Evolutionary conservation across 2,329 filamentous ascomycete genomes (phyloP).

Genomic region (Ophiocordyceps camponoti-saundersi): DNA sequence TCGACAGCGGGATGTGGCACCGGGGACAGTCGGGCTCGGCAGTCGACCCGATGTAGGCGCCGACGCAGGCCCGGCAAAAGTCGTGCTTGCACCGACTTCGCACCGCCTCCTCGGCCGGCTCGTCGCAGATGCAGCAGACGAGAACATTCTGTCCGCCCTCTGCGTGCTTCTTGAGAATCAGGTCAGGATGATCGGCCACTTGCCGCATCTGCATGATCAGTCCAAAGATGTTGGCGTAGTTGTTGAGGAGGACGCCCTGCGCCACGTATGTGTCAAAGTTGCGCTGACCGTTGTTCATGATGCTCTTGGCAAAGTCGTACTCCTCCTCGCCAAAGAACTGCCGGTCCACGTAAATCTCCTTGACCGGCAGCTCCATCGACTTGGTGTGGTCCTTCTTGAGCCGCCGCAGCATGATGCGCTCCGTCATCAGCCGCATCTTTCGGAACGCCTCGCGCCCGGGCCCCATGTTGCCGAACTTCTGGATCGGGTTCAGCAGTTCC

Average conservation of each 20-base stretch:
- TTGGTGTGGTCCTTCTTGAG: constrained; percentile 88
- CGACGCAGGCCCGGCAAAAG: constrained; percentile 25
- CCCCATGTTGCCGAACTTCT: constrained; percentile 40
- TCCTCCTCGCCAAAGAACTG: constrained; percentile 96
- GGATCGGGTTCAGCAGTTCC: constrained; percentile 76
- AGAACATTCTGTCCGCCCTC: constrained; percentile 80
- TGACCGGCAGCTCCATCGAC: constrained; percentile 91
- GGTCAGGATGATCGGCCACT: constrained; percentile 87
- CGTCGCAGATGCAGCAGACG: constrained; percentile 90
- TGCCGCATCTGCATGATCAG: constrained; percentile 99
- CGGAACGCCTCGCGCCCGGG: constrained; percentile 53
- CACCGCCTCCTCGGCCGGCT: constrained; percentile 87
- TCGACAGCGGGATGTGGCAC: constrained; percentile 77
- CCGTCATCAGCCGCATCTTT: constrained; percentile 77
- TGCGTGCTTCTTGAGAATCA: constrained; percentile 76
- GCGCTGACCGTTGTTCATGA: constrained; percentile 81
- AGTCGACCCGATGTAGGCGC: constrained; percentile 52
- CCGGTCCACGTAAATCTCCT: constrained; percentile 79
- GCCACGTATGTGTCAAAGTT: constrained; percentile 93
- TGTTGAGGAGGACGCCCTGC: constrained; percentile 85
- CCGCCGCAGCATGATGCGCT: constrained; percentile 87
- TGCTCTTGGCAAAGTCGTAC: constrained; percentile 84
- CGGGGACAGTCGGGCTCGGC: constrained; percentile 68
- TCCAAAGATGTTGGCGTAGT: constrained; percentile 97
- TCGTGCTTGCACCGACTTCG: constrained; percentile 86